Evolutionary conservation across 2,329 filamentous ascomycete species (phyloP).

Genomic region (Scedosporium apiospermum): DNA sequence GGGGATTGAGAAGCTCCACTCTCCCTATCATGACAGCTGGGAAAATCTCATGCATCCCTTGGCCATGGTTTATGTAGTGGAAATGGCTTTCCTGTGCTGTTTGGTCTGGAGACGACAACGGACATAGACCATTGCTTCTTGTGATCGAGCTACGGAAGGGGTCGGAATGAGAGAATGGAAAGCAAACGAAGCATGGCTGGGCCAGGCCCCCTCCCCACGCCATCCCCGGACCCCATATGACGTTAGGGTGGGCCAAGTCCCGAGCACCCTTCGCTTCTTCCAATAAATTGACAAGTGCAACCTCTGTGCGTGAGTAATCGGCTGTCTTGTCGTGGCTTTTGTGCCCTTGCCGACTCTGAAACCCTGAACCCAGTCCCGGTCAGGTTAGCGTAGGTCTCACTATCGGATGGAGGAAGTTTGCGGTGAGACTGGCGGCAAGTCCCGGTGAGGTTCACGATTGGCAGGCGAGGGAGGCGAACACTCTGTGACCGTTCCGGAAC

Average conservation of each 20-base stretch:
- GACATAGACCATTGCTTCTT: background rate
- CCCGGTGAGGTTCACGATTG: slow-evolving; percentile 4
- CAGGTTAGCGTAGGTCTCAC: background rate
- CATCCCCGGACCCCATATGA: background rate
- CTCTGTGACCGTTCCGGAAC: background rate
- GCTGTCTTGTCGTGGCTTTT: background rate
- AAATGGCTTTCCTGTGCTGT: background rate
- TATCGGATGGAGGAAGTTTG: slow-evolving; percentile 3
- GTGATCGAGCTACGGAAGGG: background rate
- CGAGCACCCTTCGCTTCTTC: background rate
- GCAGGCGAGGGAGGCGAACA: background rate
- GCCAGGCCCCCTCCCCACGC: background rate
- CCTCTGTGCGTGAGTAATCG: background rate
- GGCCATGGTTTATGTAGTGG: background rate
- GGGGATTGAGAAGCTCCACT: background rate
- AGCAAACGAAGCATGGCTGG: background rate
- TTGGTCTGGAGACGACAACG: background rate
- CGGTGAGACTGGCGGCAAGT: slow-evolving; percentile 6
- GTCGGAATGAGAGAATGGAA: background rate
- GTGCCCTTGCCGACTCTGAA: background rate
- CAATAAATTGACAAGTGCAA: background rate
- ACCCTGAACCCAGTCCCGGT: background rate
- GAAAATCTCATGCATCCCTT: background rate
- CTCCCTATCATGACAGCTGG: background rate
- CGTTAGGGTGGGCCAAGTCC: background rate